Base-by-base conservation (phyloP, 495 filamentous ascomycete species). In the Evernia prunastri region DNA sequence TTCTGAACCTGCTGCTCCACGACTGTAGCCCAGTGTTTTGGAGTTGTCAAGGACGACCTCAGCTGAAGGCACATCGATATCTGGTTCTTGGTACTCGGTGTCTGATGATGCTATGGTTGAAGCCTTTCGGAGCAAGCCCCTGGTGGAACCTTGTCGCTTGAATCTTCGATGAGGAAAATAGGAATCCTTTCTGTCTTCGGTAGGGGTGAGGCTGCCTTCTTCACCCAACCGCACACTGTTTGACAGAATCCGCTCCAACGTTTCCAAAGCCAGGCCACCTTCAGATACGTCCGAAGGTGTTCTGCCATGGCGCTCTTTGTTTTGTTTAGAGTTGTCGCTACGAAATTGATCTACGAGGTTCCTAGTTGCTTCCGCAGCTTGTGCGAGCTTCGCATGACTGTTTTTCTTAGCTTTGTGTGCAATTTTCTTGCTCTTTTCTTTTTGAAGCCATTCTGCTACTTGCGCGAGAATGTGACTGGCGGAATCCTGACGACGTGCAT, bases 21-120 rank as follows among this genome's bases (percentile, higher is more conserved):
- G 85, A 23, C 77, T 80, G 71, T 93, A 96, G 33, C 86, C 82
- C 63, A 95, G 72, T 0, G 91, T 93, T 73, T 91, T 93, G 10
- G 90, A 88, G 70, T 97, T 97, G 72, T 97, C 91, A 37, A 97
- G 82, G 7, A 84, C 72, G 18, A 81, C 89, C 69, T 97, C 90
- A 63, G 91, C 92, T 65, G 79, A 82, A 9, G 91, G 90, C 3
- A 93, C 87, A 36, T 86, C 67, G 29, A 84, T 78, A 54, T 94
- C 89, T 18, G 80, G 78, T 60, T 93, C 90, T 18, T 82, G 79
- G 67, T 84, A 87, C 58, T 96, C 92, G 3, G 90, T 94, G 67
- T 96, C 92, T 0, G 91, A 95, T 27, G 88, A 88, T 15, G 70
- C 74, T 4, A 74, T 70, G 5, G 51, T 71, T 51, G 71, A 64